Base-by-base conservation (phyloP, 805 yeast genomes). In the Hanseniaspora osmophila region DNA sequence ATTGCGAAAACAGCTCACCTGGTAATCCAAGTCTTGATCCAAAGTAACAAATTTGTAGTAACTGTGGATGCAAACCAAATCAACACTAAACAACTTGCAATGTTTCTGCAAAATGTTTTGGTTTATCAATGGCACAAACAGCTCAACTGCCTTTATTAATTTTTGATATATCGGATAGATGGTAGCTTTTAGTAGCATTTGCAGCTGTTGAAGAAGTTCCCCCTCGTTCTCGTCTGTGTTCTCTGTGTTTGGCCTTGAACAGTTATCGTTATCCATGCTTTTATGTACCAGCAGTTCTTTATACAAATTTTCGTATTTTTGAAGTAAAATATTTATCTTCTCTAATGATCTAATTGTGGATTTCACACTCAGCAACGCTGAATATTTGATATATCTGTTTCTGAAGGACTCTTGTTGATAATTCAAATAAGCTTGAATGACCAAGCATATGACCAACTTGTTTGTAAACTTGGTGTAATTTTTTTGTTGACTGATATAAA, bases 41-140 rank as follows among this genome's bases (percentile, higher is more conserved):
- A 35, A n/a, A 4, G n/a, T 35, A 13, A 35, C 38, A 35, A 35
- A 35, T 10, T 35, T 35, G 30, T 38, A 38, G 15, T 18, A 38
- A 38, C 18, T 38, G 30, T 38, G 19, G 3, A 38, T 38, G 17
- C 30, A 11, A 18, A 19, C n/a, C 30, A 38, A 38, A 0, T 60
- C 54, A 6, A 72, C 51, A 12, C 61, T 68, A 52, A 73, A 73
- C 3, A 73, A 61, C 29, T 62, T 70, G 49, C 71, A 64, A 48
- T 67, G 73, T 47, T 67, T 64, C 37, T 62, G 59, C 30, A 73
- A 52, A 18, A 63, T 69, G 5, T 57, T 49, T 15, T 57, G 53
- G 42, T 63, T 52, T 18, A 66, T 55, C 44, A 55, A 48, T 10
- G 62, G 56, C 2, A 65, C 40, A 38, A 64, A 43, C 32, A 53